These are phyloP conservation scores for Thielaviopsis euricoi DNA, from an alignment of 2,329 filamentous ascomycete species.

Conservation along the genomic window DNA sequence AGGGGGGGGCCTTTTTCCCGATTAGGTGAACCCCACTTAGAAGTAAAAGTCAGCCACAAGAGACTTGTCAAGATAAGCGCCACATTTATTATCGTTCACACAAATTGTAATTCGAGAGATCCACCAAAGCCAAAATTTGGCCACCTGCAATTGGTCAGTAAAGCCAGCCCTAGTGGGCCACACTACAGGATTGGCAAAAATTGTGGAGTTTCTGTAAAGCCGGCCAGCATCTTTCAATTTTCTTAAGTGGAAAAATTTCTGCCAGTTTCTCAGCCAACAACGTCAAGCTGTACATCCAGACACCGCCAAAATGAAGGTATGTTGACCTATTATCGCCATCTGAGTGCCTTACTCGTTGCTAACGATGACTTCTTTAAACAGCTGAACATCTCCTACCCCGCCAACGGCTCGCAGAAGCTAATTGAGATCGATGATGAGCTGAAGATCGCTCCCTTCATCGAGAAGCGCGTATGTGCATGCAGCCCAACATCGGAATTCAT, in stretches of 20 bases:
- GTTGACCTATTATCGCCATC: conserved; percentile 2
- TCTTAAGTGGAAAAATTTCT: conserved; percentile 1
- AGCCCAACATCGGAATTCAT: not conserved
- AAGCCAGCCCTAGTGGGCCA: conserved; percentile 10
- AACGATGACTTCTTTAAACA: conserved; percentile 15
- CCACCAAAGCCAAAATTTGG: not conserved
- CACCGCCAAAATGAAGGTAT: conserved; percentile 12
- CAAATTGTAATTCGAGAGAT: not conserved
- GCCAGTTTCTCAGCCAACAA: conserved; percentile 1
- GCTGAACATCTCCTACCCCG: conserved; percentile 69
- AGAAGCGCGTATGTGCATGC: conserved; percentile 61
- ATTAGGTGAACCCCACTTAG: not conserved
- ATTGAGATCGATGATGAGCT: conserved; percentile 99
- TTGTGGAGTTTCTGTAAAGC: conserved; percentile 4
- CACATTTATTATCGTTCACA: conserved; percentile 1
- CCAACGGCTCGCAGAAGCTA: conserved; percentile 99
- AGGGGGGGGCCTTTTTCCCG: not conserved
- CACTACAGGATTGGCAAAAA: conserved; percentile 2
- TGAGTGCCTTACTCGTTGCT: conserved; percentile 19
- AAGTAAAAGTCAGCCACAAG: not conserved
- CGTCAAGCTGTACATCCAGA: conserved; percentile 12
- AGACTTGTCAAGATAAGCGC: not conserved
- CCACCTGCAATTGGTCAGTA: conserved; percentile 2
- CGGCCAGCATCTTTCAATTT: conserved; percentile 5
- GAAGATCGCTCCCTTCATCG: conserved; percentile 97